These are phyloP conservation scores for Panicum virgatum DNA, from an alignment of 202 grass and related monocot species.

Conservation along the genomic window DNA sequence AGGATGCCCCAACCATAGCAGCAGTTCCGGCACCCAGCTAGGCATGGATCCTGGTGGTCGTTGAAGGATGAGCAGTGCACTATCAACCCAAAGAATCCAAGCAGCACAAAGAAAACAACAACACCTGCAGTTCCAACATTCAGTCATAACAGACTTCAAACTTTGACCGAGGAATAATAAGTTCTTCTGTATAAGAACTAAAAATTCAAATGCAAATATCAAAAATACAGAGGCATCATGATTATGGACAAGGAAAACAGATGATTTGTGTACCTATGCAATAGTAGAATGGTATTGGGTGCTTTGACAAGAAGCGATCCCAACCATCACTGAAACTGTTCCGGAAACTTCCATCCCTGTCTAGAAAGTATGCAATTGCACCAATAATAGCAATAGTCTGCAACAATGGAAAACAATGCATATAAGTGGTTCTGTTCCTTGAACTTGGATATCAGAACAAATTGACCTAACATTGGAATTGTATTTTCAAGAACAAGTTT, in stretches of 20 bases:
- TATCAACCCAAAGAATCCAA: constrained; percentile 72
- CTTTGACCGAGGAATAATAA: not conserved
- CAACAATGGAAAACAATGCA: not conserved
- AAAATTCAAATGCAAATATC: not conserved
- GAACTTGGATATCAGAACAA: not conserved
- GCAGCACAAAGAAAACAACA: constrained; percentile 79
- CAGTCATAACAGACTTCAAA: not conserved
- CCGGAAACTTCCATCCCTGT: constrained; percentile 73
- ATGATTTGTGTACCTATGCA: constrained; percentile 58
- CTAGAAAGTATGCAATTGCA: constrained; percentile 65
- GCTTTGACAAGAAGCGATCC: constrained; percentile 78
- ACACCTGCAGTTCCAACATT: constrained; percentile 50
- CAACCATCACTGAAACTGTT: constrained; percentile 78
- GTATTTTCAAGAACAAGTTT: not conserved
- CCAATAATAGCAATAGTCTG: constrained; percentile 73
- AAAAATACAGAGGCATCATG: not conserved
- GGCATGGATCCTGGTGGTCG: constrained; percentile 64
- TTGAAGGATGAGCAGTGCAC: constrained; percentile 74
- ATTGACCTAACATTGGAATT: not conserved
- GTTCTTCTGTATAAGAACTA: not conserved
- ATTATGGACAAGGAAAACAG: not conserved
- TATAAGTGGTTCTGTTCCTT: not conserved
- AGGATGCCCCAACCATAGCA: constrained; percentile 85
- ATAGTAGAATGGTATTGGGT: constrained; percentile 80
- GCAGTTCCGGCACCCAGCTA: constrained; percentile 79